A percentile compares a stretch with the other conserved stretches of the same genome.
These are phyloP conservation scores for Phytophthora lateralis DNA, from an alignment of 352 stramenopile genomes.

Conservation along the genomic window DNA sequence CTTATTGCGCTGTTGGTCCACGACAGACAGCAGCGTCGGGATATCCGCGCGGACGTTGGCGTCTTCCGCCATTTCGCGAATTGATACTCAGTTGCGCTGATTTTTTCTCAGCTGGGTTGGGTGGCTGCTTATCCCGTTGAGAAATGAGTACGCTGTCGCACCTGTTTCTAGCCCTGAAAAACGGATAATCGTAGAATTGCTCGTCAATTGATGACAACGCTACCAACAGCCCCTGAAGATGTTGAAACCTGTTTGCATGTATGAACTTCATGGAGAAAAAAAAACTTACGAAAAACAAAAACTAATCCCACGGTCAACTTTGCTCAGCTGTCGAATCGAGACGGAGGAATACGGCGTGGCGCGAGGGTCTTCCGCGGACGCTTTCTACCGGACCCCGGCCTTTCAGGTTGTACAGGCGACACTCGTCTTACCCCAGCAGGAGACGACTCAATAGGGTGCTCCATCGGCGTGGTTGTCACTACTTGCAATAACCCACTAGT, in stretches of 20 bases:
- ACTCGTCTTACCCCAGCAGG: background rate
- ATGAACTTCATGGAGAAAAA: background rate
- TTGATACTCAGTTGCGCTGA: slow-evolving; percentile 17
- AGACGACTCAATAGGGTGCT: slow-evolving; percentile 2
- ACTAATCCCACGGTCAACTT: slow-evolving; percentile 1
- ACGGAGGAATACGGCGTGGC: slow-evolving; percentile 57
- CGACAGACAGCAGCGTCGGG: slow-evolving; percentile 40
- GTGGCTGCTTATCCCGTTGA: slow-evolving; percentile 1
- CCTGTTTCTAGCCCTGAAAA: slow-evolving; percentile 20
- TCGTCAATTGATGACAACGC: background rate
- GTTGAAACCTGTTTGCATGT: background rate
- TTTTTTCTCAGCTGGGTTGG: slow-evolving; percentile 17
- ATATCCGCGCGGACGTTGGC: slow-evolving; percentile 50
- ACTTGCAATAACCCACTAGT: slow-evolving; percentile 2
- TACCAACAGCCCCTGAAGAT: background rate
- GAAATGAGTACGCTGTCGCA: slow-evolving; percentile 18
- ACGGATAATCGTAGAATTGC: slow-evolving; percentile 8
- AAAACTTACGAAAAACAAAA: slow-evolving; percentile 2
- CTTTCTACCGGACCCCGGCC: slow-evolving; percentile 42
- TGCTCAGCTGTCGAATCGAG: slow-evolving; percentile 21
- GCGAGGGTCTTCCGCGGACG: slow-evolving; percentile 56
- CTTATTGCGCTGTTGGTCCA: slow-evolving; percentile 20
- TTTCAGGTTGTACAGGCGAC: slow-evolving; percentile 14
- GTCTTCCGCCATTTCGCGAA: slow-evolving; percentile 22
- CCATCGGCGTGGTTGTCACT: background rate